Evolutionary conservation across 306 rosid genomes (phyloP).

Genomic region (Rosa chinensis): DNA sequence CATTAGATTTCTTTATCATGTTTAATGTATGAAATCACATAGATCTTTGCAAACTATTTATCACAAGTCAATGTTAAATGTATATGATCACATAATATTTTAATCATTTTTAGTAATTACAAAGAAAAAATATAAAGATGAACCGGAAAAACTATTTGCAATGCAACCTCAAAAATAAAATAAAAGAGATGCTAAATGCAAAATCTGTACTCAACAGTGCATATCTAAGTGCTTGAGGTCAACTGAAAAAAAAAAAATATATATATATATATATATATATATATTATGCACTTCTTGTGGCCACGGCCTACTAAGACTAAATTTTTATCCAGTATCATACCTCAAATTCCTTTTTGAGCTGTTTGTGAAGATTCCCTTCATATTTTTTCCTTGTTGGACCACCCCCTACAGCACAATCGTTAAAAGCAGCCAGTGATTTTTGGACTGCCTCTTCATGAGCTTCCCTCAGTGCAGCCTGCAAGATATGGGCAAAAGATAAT

Average conservation of each 20-base stretch:
- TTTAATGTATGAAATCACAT: not conserved
- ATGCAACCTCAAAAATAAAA: not conserved
- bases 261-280: too few species aligned
- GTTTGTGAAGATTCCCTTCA: constrained; percentile 68
- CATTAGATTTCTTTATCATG: not conserved
- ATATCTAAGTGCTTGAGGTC: not conserved
- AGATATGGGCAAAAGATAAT: constrained; percentile 29
- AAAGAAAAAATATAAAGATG: too few species aligned
- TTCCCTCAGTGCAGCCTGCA: constrained; percentile 82
- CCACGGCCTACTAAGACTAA: not conserved
- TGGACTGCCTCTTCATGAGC: constrained; percentile 86
- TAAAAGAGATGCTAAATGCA: not conserved
- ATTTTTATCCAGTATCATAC: constrained; percentile 34
- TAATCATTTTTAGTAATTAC: too few species aligned
- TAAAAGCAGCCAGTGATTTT: constrained; percentile 68
- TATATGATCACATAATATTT: not conserved
- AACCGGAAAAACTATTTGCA: not conserved
- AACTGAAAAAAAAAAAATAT: too few species aligned
- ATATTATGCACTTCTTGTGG: too few species aligned
- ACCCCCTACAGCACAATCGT: constrained; percentile 78
- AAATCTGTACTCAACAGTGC: not conserved
- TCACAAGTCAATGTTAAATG: not conserved
- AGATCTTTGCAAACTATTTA: not conserved
- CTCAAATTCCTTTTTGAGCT: constrained; percentile 78
- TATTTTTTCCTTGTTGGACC: constrained; percentile 85